A percentile compares a stretch with the other conserved stretches of the same genome.
phyloP scores from a whole-genome alignment of 1,139 yeast genomes.

The Zygosaccharomyces sapae region DNA sequence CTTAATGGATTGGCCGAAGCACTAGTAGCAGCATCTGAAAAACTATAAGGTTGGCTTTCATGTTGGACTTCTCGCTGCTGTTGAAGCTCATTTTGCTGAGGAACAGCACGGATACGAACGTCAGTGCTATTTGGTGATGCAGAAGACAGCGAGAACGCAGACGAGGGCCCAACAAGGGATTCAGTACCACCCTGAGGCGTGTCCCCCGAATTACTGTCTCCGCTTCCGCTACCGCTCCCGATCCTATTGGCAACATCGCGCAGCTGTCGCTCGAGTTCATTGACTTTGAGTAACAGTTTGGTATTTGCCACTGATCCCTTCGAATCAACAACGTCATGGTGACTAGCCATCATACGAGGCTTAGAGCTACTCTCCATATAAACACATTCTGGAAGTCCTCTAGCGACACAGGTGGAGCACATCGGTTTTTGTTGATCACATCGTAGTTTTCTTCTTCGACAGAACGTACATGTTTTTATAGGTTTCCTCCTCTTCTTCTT shows the following conservation, averaged over 20 bases:
- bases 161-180: background rate
- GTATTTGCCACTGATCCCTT: background rate
- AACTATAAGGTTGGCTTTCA: too few relatives aligned
- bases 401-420: conserved; percentile 30
- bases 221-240: background rate
- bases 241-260: conserved; percentile 4
- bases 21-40: background rate
- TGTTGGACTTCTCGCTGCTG: too few relatives aligned
- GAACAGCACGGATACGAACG: background rate
- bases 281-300: conserved; percentile 10
- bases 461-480: conserved; percentile 32
- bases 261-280: conserved; percentile 11
- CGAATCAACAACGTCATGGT: background rate
- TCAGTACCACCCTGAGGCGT: background rate
- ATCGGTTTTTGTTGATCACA: conserved; percentile 33
- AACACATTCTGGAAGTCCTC: conserved; percentile 24
- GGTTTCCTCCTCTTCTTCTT: conserved; percentile 28
- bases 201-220: background rate
- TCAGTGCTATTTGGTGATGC: background rate
- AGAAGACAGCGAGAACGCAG: background rate
- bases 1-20: conserved; percentile 10
- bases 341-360: conserved; percentile 12
- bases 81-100: background rate
- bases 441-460: conserved; percentile 32
- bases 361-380: conserved; percentile 25